A percentile compares a stretch with the other conserved stretches of the same genome.
These are phyloP conservation scores for Lophium mytilinum DNA, from an alignment of 495 filamentous ascomycete genomes.

Conservation along the genomic window DNA sequence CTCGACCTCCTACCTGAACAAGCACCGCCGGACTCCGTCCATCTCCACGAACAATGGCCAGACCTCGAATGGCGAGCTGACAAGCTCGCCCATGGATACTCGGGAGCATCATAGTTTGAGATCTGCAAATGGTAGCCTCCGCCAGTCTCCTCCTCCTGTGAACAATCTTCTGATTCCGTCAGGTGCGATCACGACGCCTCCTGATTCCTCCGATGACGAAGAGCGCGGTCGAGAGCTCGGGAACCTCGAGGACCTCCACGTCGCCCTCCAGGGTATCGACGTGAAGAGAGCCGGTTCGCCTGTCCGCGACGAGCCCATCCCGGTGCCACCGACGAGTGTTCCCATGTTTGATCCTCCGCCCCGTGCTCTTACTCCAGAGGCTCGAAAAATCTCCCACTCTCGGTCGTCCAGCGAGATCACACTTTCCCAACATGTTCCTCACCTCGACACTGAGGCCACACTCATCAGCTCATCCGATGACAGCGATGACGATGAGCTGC, in stretches of 20 bases:
- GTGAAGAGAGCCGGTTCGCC: conserved; percentile 60
- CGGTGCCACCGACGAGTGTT: conserved; percentile 29
- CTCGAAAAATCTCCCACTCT: conserved; percentile 67
- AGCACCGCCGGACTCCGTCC: conserved; percentile 58
- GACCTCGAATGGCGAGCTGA: conserved; percentile 1
- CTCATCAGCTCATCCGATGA: conserved; percentile 32
- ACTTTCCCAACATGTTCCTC: conserved; percentile 28
- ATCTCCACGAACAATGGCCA: conserved; percentile 27
- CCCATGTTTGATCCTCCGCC: conserved; percentile 13
- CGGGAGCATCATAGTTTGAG: conserved; percentile 17
- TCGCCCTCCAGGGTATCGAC: conserved; percentile 71
- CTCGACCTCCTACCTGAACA: conserved; percentile 66
- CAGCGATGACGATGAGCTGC: conserved; percentile 46
- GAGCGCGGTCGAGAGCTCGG: conserved; percentile 52
- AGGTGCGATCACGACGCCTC: conserved; percentile 78
- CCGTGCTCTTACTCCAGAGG: conserved; percentile 45
- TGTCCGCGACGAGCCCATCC: conserved; percentile 36
- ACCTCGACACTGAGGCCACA: conserved; percentile 17
- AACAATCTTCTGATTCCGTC: conserved; percentile 64
- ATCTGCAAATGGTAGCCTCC: conserved; percentile 41
- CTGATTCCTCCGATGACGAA: conserved; percentile 89
- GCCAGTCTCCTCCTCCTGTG: conserved; percentile 71
- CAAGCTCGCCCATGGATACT: background rate
- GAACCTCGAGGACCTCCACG: conserved; percentile 64
- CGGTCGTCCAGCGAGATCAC: conserved; percentile 70